phyloP scores from a whole-genome alignment of 257 asterid genomes.

The Nicotiana otophora region DNA sequence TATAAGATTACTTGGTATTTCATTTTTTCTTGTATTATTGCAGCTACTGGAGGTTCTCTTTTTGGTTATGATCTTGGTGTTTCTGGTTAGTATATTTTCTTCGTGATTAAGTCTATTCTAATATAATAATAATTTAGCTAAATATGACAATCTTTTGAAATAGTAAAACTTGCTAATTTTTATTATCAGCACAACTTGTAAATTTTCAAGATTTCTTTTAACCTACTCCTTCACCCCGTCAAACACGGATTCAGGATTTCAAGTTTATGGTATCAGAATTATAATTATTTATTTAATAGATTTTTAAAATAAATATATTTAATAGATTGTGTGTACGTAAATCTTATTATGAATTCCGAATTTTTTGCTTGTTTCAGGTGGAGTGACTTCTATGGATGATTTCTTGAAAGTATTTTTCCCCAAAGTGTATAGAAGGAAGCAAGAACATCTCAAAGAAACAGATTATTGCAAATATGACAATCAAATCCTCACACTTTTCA shows the following conservation, averaged over 20 bases:
- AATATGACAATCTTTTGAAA: no score
- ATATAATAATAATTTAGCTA: no score
- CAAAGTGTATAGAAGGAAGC: constrained; percentile 41
- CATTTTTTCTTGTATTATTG: constrained; percentile 62
- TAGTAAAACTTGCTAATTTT: no score
- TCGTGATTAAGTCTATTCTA: no score
- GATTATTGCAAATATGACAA: constrained; percentile 71
- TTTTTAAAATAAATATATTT: no score
- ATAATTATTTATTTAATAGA: no score
- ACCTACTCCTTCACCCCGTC: no score
- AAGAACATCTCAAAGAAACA: constrained; percentile 33
- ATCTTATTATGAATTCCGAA: no score
- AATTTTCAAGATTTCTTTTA: no score
- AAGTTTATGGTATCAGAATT: accelerated
- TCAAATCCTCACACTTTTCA: constrained; percentile 61
- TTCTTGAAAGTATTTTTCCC: constrained; percentile 70
- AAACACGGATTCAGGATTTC: no score
- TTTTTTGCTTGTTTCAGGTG: constrained; percentile 32
- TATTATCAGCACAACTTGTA: no score
- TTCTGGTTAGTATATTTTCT: constrained; percentile 46
- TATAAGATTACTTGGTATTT: constrained; percentile 58
- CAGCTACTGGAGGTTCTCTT: constrained; percentile 73
- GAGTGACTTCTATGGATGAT: constrained; percentile 78
- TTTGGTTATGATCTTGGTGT: constrained; percentile 91
- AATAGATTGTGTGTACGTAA: no score